Percentiles rank a stretch among this genome's conserved stretches.
Evolutionary conservation across 2,329 filamentous ascomycete genomes (phyloP).

Genomic region (Sporothrix dimorphospora): DNA sequence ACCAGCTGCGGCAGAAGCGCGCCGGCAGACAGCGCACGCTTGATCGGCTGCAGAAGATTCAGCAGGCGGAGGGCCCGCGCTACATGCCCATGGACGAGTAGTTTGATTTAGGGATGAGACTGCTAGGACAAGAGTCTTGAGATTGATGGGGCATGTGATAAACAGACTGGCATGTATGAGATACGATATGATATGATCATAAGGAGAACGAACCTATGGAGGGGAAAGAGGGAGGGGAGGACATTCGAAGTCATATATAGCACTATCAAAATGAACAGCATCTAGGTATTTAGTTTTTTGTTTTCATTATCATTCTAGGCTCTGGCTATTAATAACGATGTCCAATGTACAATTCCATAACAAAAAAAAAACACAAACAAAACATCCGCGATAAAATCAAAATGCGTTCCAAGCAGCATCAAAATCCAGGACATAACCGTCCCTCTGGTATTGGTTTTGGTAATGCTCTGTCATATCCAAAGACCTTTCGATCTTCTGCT

Average conservation of each 20-base stretch:
- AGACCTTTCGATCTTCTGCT: neutral
- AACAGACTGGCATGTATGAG: neutral
- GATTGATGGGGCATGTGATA: neutral
- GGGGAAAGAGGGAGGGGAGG: neutral
- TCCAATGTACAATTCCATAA: neutral
- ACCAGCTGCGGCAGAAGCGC: constrained; percentile 56
- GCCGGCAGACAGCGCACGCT: constrained; percentile 42
- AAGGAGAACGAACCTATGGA: neutral
- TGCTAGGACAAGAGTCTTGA: neutral
- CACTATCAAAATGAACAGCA: neutral
- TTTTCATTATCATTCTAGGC: constrained; percentile 22
- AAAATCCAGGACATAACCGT: neutral
- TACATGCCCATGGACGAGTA: constrained; percentile 35
- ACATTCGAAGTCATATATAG: neutral
- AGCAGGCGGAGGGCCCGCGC: constrained; percentile 49
- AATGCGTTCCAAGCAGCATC: neutral
- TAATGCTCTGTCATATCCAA: neutral
- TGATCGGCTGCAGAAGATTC: constrained; percentile 36
- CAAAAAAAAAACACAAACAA: constrained; percentile 5
- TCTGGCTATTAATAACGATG: neutral
- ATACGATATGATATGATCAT: neutral
- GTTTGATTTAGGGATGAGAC: neutral
- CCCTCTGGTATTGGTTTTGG: no score
- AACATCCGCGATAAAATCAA: neutral
- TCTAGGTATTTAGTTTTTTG: neutral